These are phyloP conservation scores for Podaxis pistillaris DNA, from an alignment of 768 basidiomycete species.

Conservation along the genomic window DNA sequence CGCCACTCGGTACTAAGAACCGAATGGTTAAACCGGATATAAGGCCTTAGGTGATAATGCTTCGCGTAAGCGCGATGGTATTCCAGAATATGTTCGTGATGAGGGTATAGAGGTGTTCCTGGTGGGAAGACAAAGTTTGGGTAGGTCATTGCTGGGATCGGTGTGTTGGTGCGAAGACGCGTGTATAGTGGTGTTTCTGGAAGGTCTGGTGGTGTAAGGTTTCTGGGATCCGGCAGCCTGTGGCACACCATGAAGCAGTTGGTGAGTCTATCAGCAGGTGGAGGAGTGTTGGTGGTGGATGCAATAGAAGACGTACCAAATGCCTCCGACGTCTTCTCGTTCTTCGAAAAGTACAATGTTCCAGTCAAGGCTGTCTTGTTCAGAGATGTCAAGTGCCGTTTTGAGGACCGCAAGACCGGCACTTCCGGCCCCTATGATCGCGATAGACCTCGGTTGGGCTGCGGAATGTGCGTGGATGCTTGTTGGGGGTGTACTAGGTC, in stretches of 20 bases:
- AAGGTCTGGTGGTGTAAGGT: slow-evolving; percentile 38
- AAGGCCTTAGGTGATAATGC: slow-evolving; percentile 34
- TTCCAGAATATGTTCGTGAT: slow-evolving; percentile 40
- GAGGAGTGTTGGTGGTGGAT: not conserved
- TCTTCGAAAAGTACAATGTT: slow-evolving; percentile 55
- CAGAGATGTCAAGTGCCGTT: slow-evolving; percentile 46
- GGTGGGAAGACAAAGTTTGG: slow-evolving; percentile 53
- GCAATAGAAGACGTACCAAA: slow-evolving; percentile 39
- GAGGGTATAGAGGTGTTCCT: slow-evolving; percentile 48
- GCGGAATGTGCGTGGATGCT: not conserved
- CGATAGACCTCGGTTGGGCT: slow-evolving; percentile 42
- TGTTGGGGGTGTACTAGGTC: not conserved
- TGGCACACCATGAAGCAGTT: not conserved
- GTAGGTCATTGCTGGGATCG: slow-evolving; percentile 56
- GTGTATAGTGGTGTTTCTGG: slow-evolving; percentile 59
- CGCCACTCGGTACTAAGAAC: slow-evolving; percentile 44
- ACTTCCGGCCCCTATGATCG: slow-evolving; percentile 57
- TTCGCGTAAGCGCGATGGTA: slow-evolving; percentile 47
- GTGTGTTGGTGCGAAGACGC: slow-evolving; percentile 51
- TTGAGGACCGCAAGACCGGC: slow-evolving; percentile 54
- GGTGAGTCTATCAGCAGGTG: not conserved
- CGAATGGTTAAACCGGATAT: slow-evolving; percentile 42
- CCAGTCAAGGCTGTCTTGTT: slow-evolving; percentile 34
- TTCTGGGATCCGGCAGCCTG: slow-evolving; percentile 33
- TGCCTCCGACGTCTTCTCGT: slow-evolving; percentile 50